Base-by-base conservation (phyloP, 306 rosid species). In the Argentina anserina region DNA sequence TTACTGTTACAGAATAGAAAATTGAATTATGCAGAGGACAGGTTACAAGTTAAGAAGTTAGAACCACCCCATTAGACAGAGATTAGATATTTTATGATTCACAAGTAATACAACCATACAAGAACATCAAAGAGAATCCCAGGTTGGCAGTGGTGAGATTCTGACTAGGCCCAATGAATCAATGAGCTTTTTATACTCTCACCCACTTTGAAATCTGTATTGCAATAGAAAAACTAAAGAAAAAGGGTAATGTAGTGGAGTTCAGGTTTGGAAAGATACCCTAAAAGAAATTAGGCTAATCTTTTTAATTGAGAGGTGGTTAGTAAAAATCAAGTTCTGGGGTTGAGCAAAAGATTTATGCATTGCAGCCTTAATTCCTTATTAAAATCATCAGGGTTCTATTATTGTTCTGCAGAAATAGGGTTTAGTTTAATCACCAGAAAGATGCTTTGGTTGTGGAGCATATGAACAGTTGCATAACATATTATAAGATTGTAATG, bases 141-240 rank as follows among this genome's bases (percentile, higher is more conserved):
- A 86, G 88, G 96, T 85, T 88, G 89, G 92, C 90, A 82, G 81
- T 71, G 90, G 91, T 87, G 92, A 85, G 90, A 87, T 89, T 89
- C 87, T 94, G 97, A 86, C 97, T 86, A 87, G 87, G 82, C 92
- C 91, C 98, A 87, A 75, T 86, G 96, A 84, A 93, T 84, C 87
- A 86, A 65, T 72, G 69, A 53, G 72, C 87, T 79, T 84, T 81
- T 84, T 81, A 83, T 83, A 73, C 69, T 84, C 88, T 82, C 76
- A 76, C 86, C 87, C 76, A 81, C 88, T 87, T 86, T 83, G 77
- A 66, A 73, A 67, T 71, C 67, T 61, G 37, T 50, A 49, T 26
- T 29, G 21, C 41, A 74, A 66, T 49, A 77, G 45, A n/a, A 77
- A 23, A 70, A 70, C 70, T 59, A 71, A 76, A 77, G 80, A 36